Evolutionary conservation across 2,329 filamentous ascomycete species (phyloP), one percentile per base, ranked within the genome.

Genomic region (Sporothrix pseudoabietina): DNA sequence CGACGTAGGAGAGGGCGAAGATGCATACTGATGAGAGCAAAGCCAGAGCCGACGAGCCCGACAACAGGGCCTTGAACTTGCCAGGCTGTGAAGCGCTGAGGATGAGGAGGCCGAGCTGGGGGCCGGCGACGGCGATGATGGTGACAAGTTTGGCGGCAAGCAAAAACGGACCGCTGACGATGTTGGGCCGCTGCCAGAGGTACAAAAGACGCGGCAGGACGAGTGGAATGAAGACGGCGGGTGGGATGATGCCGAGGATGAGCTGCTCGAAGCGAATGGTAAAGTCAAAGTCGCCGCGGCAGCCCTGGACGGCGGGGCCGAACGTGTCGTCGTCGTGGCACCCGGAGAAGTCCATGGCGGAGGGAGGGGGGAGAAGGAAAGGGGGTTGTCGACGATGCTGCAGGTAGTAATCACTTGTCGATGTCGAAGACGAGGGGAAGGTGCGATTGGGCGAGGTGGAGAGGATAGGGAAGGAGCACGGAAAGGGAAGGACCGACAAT

Each of bases 211-310:
- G 79, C 16, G 80, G 77, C 63, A 82, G 44, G 0, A 82, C 80
- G 1, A 81, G 70, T 0, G 80, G 75, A 14, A 84, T 75, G 55
- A 86, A 85, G 0, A 84, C 71, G 0, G 80, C 76, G 0, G 82
- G 78, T 0, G 85, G 85, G 2, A 84, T 77, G 9, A 86, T 79
- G 1, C 81, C 80, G n/a, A 87, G 80, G 69, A 86, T 80, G 4
- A 85, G 79, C 26, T 83, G 80, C 76, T 87, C 85, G 71, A 87
- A 87, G 39, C 80, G 81, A 69, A 86, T 78, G 0, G 85, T 87
- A 73, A 87, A 86, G 76, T 87, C 85, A 72, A 87, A 87, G 73
- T 85, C 82, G 69, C 79, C 81, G 10, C 85, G 83, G 72, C 85
- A 87, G 30, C 83, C 84, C 10, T 75, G 75, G n/a, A 87, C 83